Base-by-base conservation (phyloP, 345 rosid species). In the Dovyalis caffra region DNA sequence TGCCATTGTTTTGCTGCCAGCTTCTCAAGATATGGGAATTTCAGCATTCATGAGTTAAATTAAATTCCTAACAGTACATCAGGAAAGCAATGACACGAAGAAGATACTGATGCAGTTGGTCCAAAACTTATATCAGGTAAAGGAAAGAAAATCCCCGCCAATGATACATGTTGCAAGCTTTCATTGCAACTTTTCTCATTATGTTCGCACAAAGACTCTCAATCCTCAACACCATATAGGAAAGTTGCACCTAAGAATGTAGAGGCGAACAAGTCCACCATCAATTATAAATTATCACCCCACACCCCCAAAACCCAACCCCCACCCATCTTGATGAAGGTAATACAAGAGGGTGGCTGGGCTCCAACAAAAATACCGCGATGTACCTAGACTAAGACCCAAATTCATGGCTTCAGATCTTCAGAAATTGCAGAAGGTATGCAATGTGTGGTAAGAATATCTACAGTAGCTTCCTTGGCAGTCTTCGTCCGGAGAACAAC, bases 341-440 rank as follows among this genome's bases (percentile, higher is more conserved):
- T 26, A 38, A 33, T 34, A 11, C 1, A 6, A 3, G 38, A 23
- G 45, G 26, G 66, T 32, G 29, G 6, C 32, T 31, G 18, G 23
- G 58, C 66, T 28, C 69, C 18, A 40, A 32, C 63, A 76, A 62
- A 40, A 70, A 26, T 3, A 64, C 51, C 7, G 66, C 33, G 70
- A 12, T 18, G 4, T 35, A 51, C 56, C 74, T 49, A 37, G 21
- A 38, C 56, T 64, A 47, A 2, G 40, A 53, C 37, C 23, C 38
- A 53, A 35, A 53, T 56, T 77, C 66, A 77, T 29, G 66, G 67
- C 82, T 86, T 90, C 78, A 95, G 97, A 84, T 95, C 97, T 68
- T 86, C 94, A 43, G 98, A 95, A 89, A 88, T 87, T 29, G 98
- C 92, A 40, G 97, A 87, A 72, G 99, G 95, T 82, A 95, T 91